Evolutionary conservation across 345 rosid species (phyloP).

Genomic region (Aurinia saxatilis): DNA sequence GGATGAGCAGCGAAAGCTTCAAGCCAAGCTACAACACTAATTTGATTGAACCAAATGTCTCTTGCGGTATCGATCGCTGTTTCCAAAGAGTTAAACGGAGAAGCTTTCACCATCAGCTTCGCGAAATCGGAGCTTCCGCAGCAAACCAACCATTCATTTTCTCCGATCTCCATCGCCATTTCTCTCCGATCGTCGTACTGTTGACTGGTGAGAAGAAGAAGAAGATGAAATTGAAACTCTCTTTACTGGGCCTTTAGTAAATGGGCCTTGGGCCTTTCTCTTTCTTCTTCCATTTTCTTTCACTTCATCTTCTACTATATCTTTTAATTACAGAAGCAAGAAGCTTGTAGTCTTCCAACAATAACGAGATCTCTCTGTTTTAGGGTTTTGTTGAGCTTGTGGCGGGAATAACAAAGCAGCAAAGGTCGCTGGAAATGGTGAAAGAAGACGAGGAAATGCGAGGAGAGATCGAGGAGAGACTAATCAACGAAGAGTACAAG

Average conservation of each 20-base stretch:
- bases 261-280: background rate
- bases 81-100: constrained; percentile 52
- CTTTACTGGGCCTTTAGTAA: background rate
- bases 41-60: constrained; percentile 76
- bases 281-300: background rate
- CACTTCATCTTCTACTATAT: background rate
- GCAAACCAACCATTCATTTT: constrained; percentile 62
- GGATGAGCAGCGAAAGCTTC: constrained; percentile 92
- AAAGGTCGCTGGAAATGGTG: constrained; percentile 50
- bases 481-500: constrained; percentile 95
- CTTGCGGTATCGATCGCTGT: constrained; percentile 49
- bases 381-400: constrained; percentile 29
- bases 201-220: background rate
- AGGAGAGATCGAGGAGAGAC: constrained; percentile 88
- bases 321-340: background rate
- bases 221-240: background rate
- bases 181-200: background rate
- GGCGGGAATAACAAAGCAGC: constrained; percentile 8
- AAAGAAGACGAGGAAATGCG: constrained; percentile 97
- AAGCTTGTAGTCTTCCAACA: background rate
- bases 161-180: constrained; percentile 36
- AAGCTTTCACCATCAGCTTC: constrained; percentile 46
- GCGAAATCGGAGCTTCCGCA: constrained; percentile 80
- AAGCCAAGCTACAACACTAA: constrained; percentile 79
- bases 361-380: constrained; percentile 10